These are phyloP conservation scores for Coemansia erecta DNA, from an alignment of 192 early-diverging fungal species.

Conservation along the genomic window DNA sequence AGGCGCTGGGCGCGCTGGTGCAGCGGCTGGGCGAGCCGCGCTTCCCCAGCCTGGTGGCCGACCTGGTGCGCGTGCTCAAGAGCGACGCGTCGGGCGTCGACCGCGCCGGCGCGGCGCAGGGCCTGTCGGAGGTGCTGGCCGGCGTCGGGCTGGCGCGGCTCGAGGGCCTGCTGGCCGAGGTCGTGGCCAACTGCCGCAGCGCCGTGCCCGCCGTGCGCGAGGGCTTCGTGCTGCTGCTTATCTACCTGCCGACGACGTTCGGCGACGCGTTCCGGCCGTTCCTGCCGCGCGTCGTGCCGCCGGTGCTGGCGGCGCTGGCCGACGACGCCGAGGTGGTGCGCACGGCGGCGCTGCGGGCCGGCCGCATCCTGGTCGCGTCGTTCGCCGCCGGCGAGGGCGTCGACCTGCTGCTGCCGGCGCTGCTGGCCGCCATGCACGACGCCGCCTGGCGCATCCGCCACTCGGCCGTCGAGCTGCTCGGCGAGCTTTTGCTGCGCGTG, in stretches of 20 bases:
- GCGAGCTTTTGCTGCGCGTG: conserved; percentile 90
- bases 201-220: conserved; percentile 82
- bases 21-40: conserved; percentile 87
- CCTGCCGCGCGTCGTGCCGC: conserved; percentile 81
- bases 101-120: conserved; percentile 95
- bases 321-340: conserved; percentile 95
- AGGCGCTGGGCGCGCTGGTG: conserved; percentile 89
- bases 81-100: conserved; percentile 89
- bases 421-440: conserved; percentile 87
- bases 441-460: conserved; percentile 96
- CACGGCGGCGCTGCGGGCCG: conserved; percentile 87
- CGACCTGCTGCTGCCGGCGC: conserved; percentile 85
- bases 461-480: conserved; percentile 90
- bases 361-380: conserved; percentile 88
- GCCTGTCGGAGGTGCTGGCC: conserved; percentile 88
- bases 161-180: conserved; percentile 86
- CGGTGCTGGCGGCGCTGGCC: conserved; percentile 86
- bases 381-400: conserved; percentile 80
- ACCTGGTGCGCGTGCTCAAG: conserved; percentile 84
- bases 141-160: conserved; percentile 83
- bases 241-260: conserved; percentile 95
- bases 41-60: conserved; percentile 89
- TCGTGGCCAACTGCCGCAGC: conserved; percentile 75
- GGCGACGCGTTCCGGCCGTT: conserved; percentile 91
- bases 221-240: conserved; percentile 93